A percentile compares a stretch with the other conserved stretches of the same genome.
Evolutionary conservation across 2,329 filamentous ascomycete species (phyloP).

Genomic region (Lecanicillium sp.): DNA sequence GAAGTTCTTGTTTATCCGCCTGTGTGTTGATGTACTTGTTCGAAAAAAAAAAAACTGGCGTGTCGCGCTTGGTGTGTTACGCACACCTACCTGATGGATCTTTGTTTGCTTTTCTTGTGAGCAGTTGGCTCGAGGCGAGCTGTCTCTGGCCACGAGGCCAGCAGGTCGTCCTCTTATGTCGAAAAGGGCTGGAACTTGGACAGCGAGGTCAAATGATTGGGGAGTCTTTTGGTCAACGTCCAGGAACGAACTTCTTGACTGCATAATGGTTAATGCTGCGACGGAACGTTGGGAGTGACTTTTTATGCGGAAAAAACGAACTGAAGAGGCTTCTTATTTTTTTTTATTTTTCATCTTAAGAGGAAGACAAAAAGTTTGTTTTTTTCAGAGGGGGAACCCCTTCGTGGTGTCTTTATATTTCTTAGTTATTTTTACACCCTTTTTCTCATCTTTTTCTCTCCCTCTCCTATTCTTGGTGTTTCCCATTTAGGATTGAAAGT

Average conservation of each 20-base stretch:
- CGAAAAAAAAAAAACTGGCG: constrained; percentile 2
- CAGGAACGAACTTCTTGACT: too few species aligned
- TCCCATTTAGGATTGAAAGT: too few species aligned
- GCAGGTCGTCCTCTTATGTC: too few species aligned
- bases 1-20: constrained; percentile 14
- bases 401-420: background rate
- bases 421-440: constrained; percentile 6
- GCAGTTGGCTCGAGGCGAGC: background rate
- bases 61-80: background rate
- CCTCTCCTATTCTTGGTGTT: constrained; percentile 5
- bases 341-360: too few species aligned
- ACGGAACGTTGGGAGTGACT: constrained; percentile 3
- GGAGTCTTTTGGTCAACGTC: too few species aligned
- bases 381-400: too few species aligned
- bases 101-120: constrained; percentile 1
- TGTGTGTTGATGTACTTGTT: constrained; percentile 15
- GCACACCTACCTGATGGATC: constrained; percentile 5
- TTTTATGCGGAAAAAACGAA: constrained; percentile 8
- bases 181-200: too few species aligned
- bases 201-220: too few species aligned
- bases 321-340: constrained; percentile 8
- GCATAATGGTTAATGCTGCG: too few species aligned
- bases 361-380: constrained; percentile 13
- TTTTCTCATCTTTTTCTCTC: constrained; percentile 2
- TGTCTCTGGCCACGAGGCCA: background rate